phyloP scores from a whole-genome alignment of 192 early-diverging fungal genomes.

The Glomus cerebriforme region DNA sequence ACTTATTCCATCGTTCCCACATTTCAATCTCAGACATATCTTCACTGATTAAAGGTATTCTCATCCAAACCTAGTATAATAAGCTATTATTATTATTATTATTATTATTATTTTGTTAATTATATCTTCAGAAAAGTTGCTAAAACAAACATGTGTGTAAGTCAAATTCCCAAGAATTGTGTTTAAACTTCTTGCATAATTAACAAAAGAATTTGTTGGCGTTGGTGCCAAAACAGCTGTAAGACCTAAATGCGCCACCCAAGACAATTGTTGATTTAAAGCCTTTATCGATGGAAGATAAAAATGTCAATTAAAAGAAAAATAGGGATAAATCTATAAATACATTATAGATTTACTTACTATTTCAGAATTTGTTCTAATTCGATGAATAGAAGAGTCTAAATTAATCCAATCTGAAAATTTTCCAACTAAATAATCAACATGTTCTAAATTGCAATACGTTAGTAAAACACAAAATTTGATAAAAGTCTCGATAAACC shows the following conservation, averaged over 20 bases:
- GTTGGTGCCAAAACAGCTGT: slow-evolving; percentile 57
- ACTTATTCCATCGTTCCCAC: slow-evolving; percentile 82
- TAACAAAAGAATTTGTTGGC: slow-evolving; percentile 41
- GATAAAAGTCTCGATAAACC: not conserved
- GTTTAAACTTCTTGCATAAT: slow-evolving; percentile 57
- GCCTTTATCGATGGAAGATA: slow-evolving; percentile 33
- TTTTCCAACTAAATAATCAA: slow-evolving; percentile 46
- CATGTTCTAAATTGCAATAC: slow-evolving; percentile 33
- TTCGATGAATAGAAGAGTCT: slow-evolving; percentile 47
- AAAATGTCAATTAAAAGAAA: not conserved
- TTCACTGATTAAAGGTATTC: slow-evolving; percentile 46
- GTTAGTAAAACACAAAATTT: not conserved
- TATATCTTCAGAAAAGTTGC: slow-evolving; percentile 42
- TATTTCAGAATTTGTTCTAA: slow-evolving; percentile 61
- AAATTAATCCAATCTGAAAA: slow-evolving; percentile 59
- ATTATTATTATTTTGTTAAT: too few relatives aligned
- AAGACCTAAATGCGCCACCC: slow-evolving; percentile 71
- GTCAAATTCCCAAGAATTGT: not conserved
- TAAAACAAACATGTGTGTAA: slow-evolving; percentile 8
- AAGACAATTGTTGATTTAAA: slow-evolving; percentile 64
- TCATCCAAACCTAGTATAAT: slow-evolving; percentile 51
- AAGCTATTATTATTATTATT: slow-evolving; percentile 36
- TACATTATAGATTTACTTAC: slow-evolving; percentile 17
- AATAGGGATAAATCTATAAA: not conserved
- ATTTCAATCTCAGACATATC: slow-evolving; percentile 33